Base-by-base conservation (phyloP, 2,329 filamentous ascomycete species). In the Ophiostoma australiae region DNA sequence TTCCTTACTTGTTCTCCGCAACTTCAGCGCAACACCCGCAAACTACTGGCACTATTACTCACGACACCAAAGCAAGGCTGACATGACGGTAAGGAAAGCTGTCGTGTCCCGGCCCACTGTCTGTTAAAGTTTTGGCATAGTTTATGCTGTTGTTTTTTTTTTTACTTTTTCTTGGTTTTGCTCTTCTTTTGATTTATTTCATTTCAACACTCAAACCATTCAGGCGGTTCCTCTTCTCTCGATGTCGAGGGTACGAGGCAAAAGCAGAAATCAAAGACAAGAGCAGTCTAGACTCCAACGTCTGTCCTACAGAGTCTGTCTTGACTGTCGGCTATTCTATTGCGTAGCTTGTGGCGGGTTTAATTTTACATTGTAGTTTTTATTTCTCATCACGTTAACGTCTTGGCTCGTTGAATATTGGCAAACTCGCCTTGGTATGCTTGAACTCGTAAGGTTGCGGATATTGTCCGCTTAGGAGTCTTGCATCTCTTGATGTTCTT, bases 351-450 rank as follows among this genome's bases (percentile, higher is more conserved):
- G 52, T 3, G 8, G 23, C 23, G 3, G 23, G 44, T 48, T 27
- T 55, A 31, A 31, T 31, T 31, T 31, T 31, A 31, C 27, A 3
- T 31, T 31, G 27, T n/a, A n/a, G 27, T 31, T 31, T 31, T 31
- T 31, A n/a, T 23, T 55, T 27, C 52, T 58, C 52, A 27, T 11
- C 52, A 58, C 52, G 11, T 27, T 58, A 58, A 58, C 13, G 52
- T 58, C 23, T 58, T 58, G 23, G 52, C 52, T 11, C 6, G n/a
- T 15, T 58, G 6, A 27, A 58, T 58, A 58, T 58, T 58, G 52
- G 52, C 23, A 58, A 52, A 20, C n/a, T 13, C 52, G 52, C 52
- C 52, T 58, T 58, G 52, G 52, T 58, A 27, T 58, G 52, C 52
- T 58, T 58, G 11, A 8, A 58, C 52, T 58, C 23, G n/a, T 7